These are phyloP conservation scores for Miscanthus lutarioriparius DNA, from an alignment of 176 grass and related monocot species.

Conservation along the genomic window DNA sequence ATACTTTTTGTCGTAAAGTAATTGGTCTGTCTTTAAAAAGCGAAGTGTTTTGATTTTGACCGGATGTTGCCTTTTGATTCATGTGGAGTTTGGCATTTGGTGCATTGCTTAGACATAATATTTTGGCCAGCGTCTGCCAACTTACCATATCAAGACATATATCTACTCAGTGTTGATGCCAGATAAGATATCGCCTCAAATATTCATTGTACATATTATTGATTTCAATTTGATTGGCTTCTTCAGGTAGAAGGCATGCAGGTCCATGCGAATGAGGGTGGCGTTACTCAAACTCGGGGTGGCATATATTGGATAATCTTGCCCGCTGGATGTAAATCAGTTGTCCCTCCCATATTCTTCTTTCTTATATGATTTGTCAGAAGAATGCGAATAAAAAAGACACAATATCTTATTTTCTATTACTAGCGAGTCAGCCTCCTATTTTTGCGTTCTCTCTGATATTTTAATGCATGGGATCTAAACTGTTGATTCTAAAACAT, in stretches of 20 bases:
- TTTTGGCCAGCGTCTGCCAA: background rate
- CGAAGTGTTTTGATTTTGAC: background rate
- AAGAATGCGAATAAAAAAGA: conserved; percentile 19
- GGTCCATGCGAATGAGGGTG: conserved; percentile 95
- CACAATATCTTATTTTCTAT: background rate
- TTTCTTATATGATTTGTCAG: background rate
- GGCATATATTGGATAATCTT: conserved; percentile 99
- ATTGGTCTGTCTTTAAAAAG: background rate
- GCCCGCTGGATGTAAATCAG: conserved; percentile 88
- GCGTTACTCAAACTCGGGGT: conserved; percentile 83
- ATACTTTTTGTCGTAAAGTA: background rate
- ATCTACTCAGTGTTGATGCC: background rate
- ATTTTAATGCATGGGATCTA: background rate
- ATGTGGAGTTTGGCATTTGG: background rate
- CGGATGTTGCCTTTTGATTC: background rate
- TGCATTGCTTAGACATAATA: background rate
- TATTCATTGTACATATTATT: background rate
- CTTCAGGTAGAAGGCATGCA: conserved; percentile 91
- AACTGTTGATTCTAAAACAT: background rate
- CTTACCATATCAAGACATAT: background rate
- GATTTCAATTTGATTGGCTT: conserved; percentile 28
- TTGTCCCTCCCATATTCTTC: background rate
- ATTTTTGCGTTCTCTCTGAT: background rate
- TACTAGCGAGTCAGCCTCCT: background rate
- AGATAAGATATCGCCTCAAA: background rate